Base-by-base conservation (phyloP, 345 rosid species). In the Physaria fendleri region DNA sequence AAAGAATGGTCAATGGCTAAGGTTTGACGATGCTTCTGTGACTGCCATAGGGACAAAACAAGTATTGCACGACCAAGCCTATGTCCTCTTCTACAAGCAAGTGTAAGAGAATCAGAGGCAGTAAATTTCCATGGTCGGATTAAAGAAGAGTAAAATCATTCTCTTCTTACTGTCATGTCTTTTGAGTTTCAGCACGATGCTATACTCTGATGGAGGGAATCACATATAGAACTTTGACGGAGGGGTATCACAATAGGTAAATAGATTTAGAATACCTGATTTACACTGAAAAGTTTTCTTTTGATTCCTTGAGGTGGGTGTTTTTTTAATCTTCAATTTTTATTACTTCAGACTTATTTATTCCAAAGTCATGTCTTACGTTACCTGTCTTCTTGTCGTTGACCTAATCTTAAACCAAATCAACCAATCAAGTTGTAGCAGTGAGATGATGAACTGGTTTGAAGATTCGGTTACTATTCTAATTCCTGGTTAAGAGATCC, bases 11-110 rank as follows among this genome's bases (percentile, higher is more conserved):
- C 91, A 82, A 47, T 89, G 97, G 99, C 72, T 93, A n/a, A 84
- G 80, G 15, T 87, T 82, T 42, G 94, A 93, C 29, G 96, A 93
- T 77, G 83, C 95, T 13, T 83, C 81, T 35, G 88, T 93, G 34
- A 74, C 78, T 15, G 75, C 81, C 23, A 83, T 93, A 40, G 80
- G 81, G 33, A 75, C 76, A 18, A 71, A 74, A 51, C 79, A 79
- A 79, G 97, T 89, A 46, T 60, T 93, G 73, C 99, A 93, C 38
- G 85, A 85, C 59, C 97, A 89, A 67, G 99, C 99, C 2, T 93
- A 93, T 32, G 84, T 93, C 67, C 95, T 93, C 57, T 86, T 93
- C 78, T 93, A 93, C 80, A 71, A 73, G 75, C 95, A 79, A 76
- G 71, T 79, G 44, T 88, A 51, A 85, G 79, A 51, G 65, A 54